A percentile compares a stretch with the other conserved stretches of the same genome.
phyloP scores from a whole-genome alignment of 352 stramenopile species.

The Phytophthora citrophthora region DNA sequence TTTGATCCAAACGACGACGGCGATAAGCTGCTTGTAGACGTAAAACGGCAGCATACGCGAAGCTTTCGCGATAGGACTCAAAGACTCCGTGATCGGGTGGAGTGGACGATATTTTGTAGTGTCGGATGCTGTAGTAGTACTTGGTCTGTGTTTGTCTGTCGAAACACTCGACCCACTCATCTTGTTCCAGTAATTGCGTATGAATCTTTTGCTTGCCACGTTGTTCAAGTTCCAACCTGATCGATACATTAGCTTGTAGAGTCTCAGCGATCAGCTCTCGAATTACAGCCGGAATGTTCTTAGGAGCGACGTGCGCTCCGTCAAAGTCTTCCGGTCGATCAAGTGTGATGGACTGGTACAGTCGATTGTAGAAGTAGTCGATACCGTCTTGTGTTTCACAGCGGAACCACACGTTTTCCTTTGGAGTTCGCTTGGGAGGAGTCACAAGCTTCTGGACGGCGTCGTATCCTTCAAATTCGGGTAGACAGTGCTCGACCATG shows the following conservation, averaged over 20 bases:
- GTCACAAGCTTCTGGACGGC: slow-evolving; percentile 53
- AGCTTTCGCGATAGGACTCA: slow-evolving; percentile 53
- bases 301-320: slow-evolving; percentile 31
- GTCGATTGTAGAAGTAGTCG: slow-evolving; percentile 71
- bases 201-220: slow-evolving; percentile 49
- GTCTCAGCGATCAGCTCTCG: slow-evolving; percentile 54
- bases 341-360: slow-evolving; percentile 51
- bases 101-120: slow-evolving; percentile 49
- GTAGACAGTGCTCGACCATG: slow-evolving; percentile 59
- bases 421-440: slow-evolving; percentile 54
- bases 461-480: slow-evolving; percentile 42
- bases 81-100: slow-evolving; percentile 57
- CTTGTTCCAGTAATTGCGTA: slow-evolving; percentile 54
- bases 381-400: slow-evolving; percentile 51
- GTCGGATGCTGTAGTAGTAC: slow-evolving; percentile 75
- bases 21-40: slow-evolving; percentile 68
- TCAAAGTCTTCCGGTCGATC: slow-evolving; percentile 63
- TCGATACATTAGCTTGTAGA: slow-evolving; percentile 44
- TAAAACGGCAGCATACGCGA: slow-evolving; percentile 59
- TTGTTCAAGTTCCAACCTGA: slow-evolving; percentile 60
- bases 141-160: slow-evolving; percentile 45
- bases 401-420: slow-evolving; percentile 71
- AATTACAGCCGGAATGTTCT: slow-evolving; percentile 54
- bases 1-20: slow-evolving; percentile 48
- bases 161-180: slow-evolving; percentile 73